Evolutionary conservation across 768 basidiomycete species (phyloP).

Genomic region (Phlegmacium glaucopus): DNA sequence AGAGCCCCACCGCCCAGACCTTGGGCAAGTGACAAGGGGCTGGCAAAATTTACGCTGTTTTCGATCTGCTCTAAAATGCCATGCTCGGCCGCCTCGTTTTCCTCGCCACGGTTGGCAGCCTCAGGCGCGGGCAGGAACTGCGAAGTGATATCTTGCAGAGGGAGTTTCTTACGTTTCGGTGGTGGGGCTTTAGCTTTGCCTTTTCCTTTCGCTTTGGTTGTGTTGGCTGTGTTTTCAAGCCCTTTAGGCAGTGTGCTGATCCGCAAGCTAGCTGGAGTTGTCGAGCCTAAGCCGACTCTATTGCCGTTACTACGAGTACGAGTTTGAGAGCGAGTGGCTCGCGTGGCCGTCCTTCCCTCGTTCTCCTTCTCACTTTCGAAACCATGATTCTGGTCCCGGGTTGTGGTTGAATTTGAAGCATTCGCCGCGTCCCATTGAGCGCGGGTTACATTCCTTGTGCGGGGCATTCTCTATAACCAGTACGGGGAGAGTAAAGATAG

Average conservation of each 20-base stretch:
- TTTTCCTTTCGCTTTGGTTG: slow-evolving; percentile 19
- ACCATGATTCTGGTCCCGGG: slow-evolving; percentile 11
- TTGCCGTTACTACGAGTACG: slow-evolving; percentile 10
- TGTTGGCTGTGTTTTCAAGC: slow-evolving; percentile 5
- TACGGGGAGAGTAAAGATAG: background rate
- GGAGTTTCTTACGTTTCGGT: slow-evolving; percentile 26
- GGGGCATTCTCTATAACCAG: slow-evolving; percentile 19
- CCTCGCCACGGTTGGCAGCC: slow-evolving; percentile 23
- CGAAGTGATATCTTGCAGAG: slow-evolving; percentile 33
- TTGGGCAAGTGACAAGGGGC: slow-evolving; percentile 5
- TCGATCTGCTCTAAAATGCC: background rate
- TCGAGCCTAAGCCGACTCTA: slow-evolving; percentile 4
- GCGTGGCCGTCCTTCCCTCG: background rate
- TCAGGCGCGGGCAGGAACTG: slow-evolving; percentile 27
- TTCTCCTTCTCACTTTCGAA: slow-evolving; percentile 23
- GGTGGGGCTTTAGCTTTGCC: slow-evolving; percentile 15
- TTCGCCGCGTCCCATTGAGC: slow-evolving; percentile 24
- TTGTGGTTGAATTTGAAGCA: slow-evolving; percentile 5
- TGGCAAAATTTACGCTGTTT: slow-evolving; percentile 5
- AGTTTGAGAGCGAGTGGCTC: slow-evolving; percentile 11
- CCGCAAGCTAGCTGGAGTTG: slow-evolving; percentile 3
- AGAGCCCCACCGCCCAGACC: background rate
- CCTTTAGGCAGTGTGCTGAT: slow-evolving; percentile 1
- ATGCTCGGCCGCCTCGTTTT: slow-evolving; percentile 6
- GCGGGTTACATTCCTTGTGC: slow-evolving; percentile 25